Base-by-base conservation (phyloP, 805 yeast genomes). In the Pichia nanzhaoensis region DNA sequence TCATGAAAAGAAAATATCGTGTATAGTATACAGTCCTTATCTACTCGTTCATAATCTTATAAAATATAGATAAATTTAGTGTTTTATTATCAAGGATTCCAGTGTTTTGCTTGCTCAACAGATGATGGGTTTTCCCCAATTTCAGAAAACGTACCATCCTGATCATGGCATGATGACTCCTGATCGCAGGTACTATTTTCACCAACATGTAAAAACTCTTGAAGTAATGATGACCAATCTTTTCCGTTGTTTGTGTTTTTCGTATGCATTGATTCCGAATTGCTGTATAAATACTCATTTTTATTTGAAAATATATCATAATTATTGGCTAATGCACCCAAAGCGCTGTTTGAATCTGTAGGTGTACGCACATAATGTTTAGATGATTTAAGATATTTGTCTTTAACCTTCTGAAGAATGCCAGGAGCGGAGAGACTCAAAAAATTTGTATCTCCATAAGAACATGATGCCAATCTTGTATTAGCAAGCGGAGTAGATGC, bases 401-500 rank as follows among this genome's bases (percentile, higher is more conserved):
- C 48, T 21, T 28, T 42, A n/a, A 48, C 21, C 24, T 19, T 43
- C 34, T 44, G 45, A 3, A 45, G 30, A 8, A 50, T 36, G 14
- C 35, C 22, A 2, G 39, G 24, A 18, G 42, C 17, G 12, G 16
- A 36, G 3, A 18, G 28, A 8, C 22, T 5, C 1, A 46, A 38
- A 4, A 5, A 12, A 1, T 28, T 31, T 10, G 39, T 17, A n/a
- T 24, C 14, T 14, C 39, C 34, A 17, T 19, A 24, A n/a, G 17
- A 32, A 6, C 38, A 14, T 12, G 44, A n/a, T 18, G 35, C 16
- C 4, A 30, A 30, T 19, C 28, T 42, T 2, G 39, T 30, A 37
- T 38, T 38, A 58, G 34, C 44, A 36, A 44, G 37, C 51, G 55
- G n/a, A 53, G 51, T 16, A 64, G 5, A 24, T 4, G 33, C 5